phyloP scores from a whole-genome alignment of 78 protist genomes.

The Mantamonas sphyraenae region DNA sequence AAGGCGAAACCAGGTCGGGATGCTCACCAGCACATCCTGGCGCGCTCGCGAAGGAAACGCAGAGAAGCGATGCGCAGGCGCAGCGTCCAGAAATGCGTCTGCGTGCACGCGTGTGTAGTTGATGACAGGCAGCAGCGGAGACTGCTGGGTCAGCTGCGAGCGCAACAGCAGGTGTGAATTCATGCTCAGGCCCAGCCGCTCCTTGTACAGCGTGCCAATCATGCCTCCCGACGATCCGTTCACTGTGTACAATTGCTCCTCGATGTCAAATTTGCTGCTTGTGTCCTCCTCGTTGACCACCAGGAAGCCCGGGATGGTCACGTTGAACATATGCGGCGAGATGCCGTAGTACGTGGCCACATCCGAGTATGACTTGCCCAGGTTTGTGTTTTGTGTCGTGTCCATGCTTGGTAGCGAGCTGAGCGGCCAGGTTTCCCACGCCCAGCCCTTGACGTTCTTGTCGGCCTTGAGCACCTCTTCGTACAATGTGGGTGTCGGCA shows the following conservation, averaged over 20 bases:
- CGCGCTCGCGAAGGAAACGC: too few species aligned
- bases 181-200: not conserved
- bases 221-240: not conserved
- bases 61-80: conserved; percentile 40
- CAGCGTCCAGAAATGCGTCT: conserved; percentile 32
- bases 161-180: too few species aligned
- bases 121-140: too few species aligned
- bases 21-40: not conserved
- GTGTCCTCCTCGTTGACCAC: not conserved
- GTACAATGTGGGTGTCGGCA: too few species aligned
- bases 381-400: conserved; percentile 18
- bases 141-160: too few species aligned
- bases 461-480: not conserved
- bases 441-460: not conserved
- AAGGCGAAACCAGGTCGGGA: not conserved
- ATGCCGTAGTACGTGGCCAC: conserved; percentile 5
- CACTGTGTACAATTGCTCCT: not conserved
- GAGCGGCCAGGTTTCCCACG: too few species aligned
- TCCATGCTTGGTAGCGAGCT: too few species aligned
- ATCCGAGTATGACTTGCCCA: conserved; percentile 39
- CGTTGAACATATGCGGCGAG: conserved; percentile 48
- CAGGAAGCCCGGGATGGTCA: conserved; percentile 29
- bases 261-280: not conserved
- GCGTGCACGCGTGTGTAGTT: too few species aligned
- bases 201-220: conserved; percentile 19